Percentiles rank a stretch among this genome's conserved stretches.
Conservation (phyloP, 1,284 basidiomycete genomes). For the Schizophyllum amplum region DNA sequence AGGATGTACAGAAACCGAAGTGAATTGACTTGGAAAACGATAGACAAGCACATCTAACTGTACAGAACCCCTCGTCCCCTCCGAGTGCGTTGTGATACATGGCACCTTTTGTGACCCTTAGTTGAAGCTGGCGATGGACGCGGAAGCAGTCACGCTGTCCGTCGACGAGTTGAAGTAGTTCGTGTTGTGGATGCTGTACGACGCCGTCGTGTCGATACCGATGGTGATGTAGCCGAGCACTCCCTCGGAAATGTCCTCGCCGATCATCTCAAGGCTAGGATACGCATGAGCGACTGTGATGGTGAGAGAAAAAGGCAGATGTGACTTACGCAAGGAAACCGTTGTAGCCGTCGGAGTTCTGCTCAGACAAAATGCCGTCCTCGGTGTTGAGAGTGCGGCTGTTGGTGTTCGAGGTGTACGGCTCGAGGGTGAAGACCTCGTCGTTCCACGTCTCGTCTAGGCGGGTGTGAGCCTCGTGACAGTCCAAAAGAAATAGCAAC, state of each 20-base stretch:
- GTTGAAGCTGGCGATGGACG: not conserved
- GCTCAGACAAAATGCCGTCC: conserved; percentile 18
- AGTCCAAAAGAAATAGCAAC: not conserved
- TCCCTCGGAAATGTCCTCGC: conserved; percentile 9
- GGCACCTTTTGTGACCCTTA: not conserved
- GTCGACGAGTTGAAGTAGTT: not conserved
- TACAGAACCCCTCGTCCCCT: not conserved
- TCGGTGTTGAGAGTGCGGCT: conserved; percentile 19
- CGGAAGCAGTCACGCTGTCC: not conserved
- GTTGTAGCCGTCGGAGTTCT: conserved; percentile 20
- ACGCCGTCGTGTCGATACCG: conserved; percentile 4
- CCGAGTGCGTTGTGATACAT: not conserved
- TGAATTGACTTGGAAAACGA: not conserved
- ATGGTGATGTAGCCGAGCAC: conserved; percentile 11
- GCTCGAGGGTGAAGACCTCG: conserved; percentile 20
- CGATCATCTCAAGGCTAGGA: conserved; percentile 4
- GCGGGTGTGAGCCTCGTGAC: not conserved
- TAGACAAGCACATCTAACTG: not conserved
- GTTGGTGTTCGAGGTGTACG: conserved; percentile 21
- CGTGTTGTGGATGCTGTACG: not conserved
- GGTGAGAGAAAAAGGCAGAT: not conserved
- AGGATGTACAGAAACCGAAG: too few relatives aligned
- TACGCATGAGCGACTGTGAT: not conserved
- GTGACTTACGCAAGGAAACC: conserved; percentile 19
- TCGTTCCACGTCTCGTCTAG: conserved; percentile 34